These are phyloP conservation scores for Halophytophthora polymorphica DNA, from an alignment of 352 stramenopile genomes.

Conservation along the genomic window DNA sequence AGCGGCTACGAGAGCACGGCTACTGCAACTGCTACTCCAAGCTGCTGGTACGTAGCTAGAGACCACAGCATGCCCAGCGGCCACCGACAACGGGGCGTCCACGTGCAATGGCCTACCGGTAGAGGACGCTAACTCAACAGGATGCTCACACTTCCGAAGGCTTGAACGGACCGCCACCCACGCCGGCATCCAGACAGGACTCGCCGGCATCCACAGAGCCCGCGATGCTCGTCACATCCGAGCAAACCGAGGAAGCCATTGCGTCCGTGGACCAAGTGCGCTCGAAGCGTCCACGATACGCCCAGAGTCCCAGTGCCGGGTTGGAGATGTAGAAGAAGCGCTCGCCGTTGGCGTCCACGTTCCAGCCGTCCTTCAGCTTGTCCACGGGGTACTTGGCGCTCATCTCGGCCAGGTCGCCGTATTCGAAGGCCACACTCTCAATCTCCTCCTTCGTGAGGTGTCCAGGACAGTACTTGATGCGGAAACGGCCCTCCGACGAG, in stretches of 20 bases:
- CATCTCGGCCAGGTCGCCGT: conserved; percentile 86
- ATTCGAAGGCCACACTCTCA: conserved; percentile 92
- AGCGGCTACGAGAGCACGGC: neutral
- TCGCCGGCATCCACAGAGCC: conserved; percentile 41
- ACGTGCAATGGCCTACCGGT: too few species aligned
- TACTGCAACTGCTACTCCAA: neutral
- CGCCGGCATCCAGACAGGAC: conserved; percentile 60
- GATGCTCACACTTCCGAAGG: conserved; percentile 4
- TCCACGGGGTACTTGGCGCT: conserved; percentile 77
- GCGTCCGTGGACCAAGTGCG: conserved; percentile 28
- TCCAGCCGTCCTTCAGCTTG: conserved; percentile 92
- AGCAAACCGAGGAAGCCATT: conserved; percentile 8
- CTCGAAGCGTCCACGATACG: conserved; percentile 82
- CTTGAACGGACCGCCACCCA: conserved; percentile 78
- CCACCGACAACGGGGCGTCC: too few species aligned
- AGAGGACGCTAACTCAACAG: too few species aligned
- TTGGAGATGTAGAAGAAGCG: conserved; percentile 97
- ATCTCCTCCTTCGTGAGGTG: conserved; percentile 92
- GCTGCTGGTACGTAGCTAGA: too few species aligned
- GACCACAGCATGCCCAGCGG: too few species aligned
- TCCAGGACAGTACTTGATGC: conserved; percentile 92
- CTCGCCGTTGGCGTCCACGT: conserved; percentile 77
- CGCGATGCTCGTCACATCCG: conserved; percentile 26
- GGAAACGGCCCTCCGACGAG: conserved; percentile 96
- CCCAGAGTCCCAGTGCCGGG: conserved; percentile 95